A percentile compares a stretch with the other conserved stretches of the same genome.
phyloP scores from a whole-genome alignment of 73 alveolate species.

The Urostyla sp. region DNA sequence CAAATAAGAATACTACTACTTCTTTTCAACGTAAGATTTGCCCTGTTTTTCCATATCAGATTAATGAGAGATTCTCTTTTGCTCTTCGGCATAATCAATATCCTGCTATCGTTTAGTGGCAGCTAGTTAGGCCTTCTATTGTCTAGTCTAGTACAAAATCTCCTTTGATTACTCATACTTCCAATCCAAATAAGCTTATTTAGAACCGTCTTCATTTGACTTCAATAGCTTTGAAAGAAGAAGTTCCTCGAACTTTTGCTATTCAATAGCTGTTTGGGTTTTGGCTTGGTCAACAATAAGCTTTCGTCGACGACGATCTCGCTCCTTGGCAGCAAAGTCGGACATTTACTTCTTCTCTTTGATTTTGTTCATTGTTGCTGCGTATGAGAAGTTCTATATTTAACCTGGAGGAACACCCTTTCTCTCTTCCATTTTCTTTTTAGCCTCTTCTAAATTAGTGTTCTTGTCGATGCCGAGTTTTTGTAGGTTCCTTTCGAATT shows the following conservation, averaged over 20 bases:
- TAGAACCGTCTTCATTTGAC: conserved; percentile 31
- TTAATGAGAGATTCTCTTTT: conserved; percentile 68
- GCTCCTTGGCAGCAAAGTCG: conserved; percentile 92
- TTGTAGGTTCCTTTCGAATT: conserved; percentile 68
- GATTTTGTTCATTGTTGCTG: conserved; percentile 87
- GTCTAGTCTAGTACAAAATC: conserved; percentile 32
- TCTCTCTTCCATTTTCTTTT: conserved; percentile 53
- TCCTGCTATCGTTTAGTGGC: not conserved
- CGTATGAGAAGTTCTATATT: conserved; percentile 66
- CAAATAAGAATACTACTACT: conserved; percentile 6
- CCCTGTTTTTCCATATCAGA: conserved; percentile 67
- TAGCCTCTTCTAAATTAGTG: conserved; percentile 47
- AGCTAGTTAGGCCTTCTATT: conserved; percentile 18
- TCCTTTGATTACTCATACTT: conserved; percentile 41
- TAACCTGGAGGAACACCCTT: conserved; percentile 61
- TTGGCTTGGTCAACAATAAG: conserved; percentile 93
- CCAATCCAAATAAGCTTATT: conserved; percentile 58
- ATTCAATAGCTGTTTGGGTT: conserved; percentile 61
- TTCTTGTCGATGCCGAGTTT: conserved; percentile 74
- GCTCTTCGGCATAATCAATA: conserved; percentile 19
- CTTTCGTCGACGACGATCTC: conserved; percentile 96
- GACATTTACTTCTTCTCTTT: conserved; percentile 84
- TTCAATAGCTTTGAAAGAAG: conserved; percentile 43
- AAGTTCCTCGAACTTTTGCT: conserved; percentile 87
- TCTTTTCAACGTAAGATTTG: not conserved